Percentiles rank a stretch among this genome's conserved stretches.
These are phyloP conservation scores for Russula ochroleuca DNA, from an alignment of 768 basidiomycete species.

Conservation along the genomic window DNA sequence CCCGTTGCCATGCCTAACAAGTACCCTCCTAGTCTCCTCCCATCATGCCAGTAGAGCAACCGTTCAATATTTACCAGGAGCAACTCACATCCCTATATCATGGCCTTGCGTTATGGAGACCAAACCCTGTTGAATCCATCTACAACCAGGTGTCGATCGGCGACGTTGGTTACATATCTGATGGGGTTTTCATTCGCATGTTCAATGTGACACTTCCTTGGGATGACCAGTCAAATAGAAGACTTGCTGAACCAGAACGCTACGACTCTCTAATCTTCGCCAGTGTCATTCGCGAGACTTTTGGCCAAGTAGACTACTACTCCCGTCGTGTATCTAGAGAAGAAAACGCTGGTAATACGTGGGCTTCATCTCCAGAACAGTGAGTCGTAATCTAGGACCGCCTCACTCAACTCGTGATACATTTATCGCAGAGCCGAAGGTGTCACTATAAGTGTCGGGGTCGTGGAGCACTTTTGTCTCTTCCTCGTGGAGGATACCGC, in stretches of 20 bases:
- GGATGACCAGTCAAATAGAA: background rate
- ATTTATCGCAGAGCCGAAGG: background rate
- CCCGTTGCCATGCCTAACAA: no score
- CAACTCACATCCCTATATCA: conserved; percentile 15
- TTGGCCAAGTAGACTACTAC: background rate
- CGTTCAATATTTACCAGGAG: conserved; percentile 10
- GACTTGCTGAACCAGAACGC: background rate
- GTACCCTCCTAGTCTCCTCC: no score
- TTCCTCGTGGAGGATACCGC: background rate
- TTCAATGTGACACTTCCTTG: conserved; percentile 19
- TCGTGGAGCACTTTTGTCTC: conserved; percentile 4
- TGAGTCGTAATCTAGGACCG: background rate
- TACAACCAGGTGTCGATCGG: conserved; percentile 23
- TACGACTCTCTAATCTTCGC: background rate
- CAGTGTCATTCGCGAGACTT: background rate
- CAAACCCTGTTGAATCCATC: conserved; percentile 11
- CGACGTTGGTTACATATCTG: conserved; percentile 26
- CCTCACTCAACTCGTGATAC: background rate
- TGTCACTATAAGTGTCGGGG: background rate
- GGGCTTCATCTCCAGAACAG: background rate
- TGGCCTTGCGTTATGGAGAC: conserved; percentile 23
- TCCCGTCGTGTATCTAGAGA: background rate
- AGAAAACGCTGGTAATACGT: no score
- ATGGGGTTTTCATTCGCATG: conserved; percentile 24
- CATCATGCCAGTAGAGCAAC: background rate